phyloP scores from a whole-genome alignment of 768 basidiomycete species.

The Pleurotus sapidus region DNA sequence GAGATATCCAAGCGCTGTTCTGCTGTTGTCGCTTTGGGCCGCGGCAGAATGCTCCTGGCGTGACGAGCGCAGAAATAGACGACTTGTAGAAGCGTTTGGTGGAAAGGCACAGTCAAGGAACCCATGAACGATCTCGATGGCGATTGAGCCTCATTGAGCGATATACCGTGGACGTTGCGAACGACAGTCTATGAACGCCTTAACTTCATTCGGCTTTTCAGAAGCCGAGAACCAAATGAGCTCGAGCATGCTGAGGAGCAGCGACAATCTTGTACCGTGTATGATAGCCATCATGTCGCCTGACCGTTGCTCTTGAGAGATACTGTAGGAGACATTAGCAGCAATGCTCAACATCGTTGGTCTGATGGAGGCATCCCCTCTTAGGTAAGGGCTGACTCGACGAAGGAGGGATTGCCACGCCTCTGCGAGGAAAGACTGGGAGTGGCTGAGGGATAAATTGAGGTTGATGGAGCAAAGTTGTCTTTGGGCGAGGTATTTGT shows the following conservation, averaged over 20 bases:
- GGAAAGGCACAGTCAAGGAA: constrained; percentile 63
- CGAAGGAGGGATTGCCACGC: constrained; percentile 77
- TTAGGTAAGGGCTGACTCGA: constrained; percentile 59
- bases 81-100: constrained; percentile 76
- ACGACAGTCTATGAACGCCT: constrained; percentile 62
- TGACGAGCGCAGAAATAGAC: constrained; percentile 75
- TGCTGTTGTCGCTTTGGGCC: constrained; percentile 50
- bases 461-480: constrained; percentile 76
- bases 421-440: constrained; percentile 70
- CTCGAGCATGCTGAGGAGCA: constrained; percentile 78
- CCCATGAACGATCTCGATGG: constrained; percentile 74
- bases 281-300: constrained; percentile 87
- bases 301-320: constrained; percentile 64
- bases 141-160: constrained; percentile 72
- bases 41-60: constrained; percentile 45
- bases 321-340: constrained; percentile 59
- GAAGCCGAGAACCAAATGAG: constrained; percentile 69
- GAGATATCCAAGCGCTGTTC: constrained; percentile 61
- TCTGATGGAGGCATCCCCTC: constrained; percentile 56
- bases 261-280: constrained; percentile 69
- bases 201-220: constrained; percentile 51
- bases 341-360: constrained; percentile 55
- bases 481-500: constrained; percentile 48
- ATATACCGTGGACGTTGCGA: constrained; percentile 57
- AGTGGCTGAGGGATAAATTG: constrained; percentile 81